Conservation (phyloP, 192 early-diverging fungal species). For the Kickxella alabastrina region DNA sequence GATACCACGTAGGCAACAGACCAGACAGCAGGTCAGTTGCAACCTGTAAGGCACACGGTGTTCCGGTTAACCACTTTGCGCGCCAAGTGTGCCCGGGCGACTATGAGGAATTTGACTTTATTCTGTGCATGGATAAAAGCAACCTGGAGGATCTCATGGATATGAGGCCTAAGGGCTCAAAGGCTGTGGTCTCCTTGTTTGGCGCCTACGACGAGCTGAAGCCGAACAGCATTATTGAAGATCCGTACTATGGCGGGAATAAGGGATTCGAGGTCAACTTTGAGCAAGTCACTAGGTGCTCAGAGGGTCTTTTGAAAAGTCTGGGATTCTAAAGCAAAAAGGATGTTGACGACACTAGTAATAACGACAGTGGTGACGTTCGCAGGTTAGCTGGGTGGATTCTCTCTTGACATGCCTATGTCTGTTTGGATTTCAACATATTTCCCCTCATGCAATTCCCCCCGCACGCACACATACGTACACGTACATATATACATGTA, state of each 20-base stretch:
- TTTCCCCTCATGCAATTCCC: too few relatives aligned
- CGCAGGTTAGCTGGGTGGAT: too few relatives aligned
- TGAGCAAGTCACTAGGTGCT: conserved; percentile 43
- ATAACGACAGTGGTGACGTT: too few relatives aligned
- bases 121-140: conserved; percentile 89
- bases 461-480: too few relatives aligned
- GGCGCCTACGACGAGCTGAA: conserved; percentile 25
- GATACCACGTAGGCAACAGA: conserved; percentile 67
- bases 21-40: conserved; percentile 68
- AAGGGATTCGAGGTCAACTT: conserved; percentile 48
- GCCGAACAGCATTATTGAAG: conserved; percentile 26
- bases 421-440: too few relatives aligned
- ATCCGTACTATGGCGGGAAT: conserved; percentile 50
- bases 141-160: conserved; percentile 64
- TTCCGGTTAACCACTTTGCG: conserved; percentile 71
- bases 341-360: too few relatives aligned
- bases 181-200: conserved; percentile 36
- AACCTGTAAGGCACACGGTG: conserved; percentile 66
- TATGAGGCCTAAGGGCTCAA: conserved; percentile 39
- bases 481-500: too few relatives aligned
- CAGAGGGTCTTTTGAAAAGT: conserved; percentile 30
- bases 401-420: too few relatives aligned
- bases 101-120: conserved; percentile 73
- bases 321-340: conserved; percentile 22
- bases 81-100: conserved; percentile 63